These are phyloP conservation scores for Chlorella sp. DNA, from an alignment of 139 green algal genomes.

Conservation along the genomic window DNA sequence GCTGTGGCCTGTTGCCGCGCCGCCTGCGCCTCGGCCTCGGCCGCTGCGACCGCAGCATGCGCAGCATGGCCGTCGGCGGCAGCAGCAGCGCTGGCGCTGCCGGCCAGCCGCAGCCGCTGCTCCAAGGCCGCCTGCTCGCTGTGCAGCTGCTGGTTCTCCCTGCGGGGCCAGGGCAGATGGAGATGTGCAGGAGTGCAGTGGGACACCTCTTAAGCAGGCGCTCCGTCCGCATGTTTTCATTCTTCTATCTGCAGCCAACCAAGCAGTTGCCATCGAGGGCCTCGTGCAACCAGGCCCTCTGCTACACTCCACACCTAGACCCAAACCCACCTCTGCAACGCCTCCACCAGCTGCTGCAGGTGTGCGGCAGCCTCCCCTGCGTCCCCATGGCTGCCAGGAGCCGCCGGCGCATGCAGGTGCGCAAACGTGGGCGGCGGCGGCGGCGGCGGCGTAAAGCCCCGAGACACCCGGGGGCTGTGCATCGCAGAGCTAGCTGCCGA, in stretches of 20 bases:
- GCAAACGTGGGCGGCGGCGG: background rate
- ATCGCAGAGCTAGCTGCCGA: too few species aligned
- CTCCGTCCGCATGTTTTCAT: too few species aligned
- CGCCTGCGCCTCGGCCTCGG: slow-evolving; percentile 34
- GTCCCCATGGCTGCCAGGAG: background rate
- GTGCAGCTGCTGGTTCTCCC: slow-evolving; percentile 22
- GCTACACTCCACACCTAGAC: too few species aligned
- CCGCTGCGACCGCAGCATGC: background rate
- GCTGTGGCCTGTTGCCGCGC: slow-evolving; percentile 42
- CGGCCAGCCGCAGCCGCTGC: background rate
- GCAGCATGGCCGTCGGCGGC: background rate
- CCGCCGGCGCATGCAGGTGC: background rate
- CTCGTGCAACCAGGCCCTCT: too few species aligned
- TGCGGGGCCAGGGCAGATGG: background rate
- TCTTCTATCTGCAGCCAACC: too few species aligned
- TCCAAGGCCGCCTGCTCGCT: background rate
- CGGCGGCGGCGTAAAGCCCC: background rate
- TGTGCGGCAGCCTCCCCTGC: background rate
- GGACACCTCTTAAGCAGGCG: too few species aligned
- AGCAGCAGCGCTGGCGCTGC: slow-evolving; percentile 12
- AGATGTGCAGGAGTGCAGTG: background rate
- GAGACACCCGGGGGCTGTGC: too few species aligned
- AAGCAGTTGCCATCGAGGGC: too few species aligned
- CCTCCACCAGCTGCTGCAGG: slow-evolving; percentile 18
- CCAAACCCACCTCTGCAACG: slow-evolving; percentile 11